These are phyloP conservation scores for Annulohypoxylon maeteangense DNA, from an alignment of 495 filamentous ascomycete species.

Conservation along the genomic window DNA sequence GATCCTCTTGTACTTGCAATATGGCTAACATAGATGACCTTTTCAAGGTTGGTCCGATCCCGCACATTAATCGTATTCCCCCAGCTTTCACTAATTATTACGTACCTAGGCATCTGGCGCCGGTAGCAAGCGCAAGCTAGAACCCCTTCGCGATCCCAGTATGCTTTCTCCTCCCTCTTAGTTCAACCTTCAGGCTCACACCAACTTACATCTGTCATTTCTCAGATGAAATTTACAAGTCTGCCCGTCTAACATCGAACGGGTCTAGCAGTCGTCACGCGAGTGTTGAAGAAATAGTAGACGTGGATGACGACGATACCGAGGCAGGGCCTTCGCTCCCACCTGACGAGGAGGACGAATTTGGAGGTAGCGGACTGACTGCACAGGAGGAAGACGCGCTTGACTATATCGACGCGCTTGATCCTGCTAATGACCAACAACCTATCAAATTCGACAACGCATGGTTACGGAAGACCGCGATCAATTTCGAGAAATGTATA, in stretches of 20 bases:
- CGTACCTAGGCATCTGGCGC: constrained; percentile 62
- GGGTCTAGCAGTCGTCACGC: constrained; percentile 53
- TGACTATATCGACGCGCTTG: constrained; percentile 83
- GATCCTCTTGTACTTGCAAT: constrained; percentile 29
- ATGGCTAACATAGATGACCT: constrained; percentile 86
- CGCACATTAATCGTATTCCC: neutral
- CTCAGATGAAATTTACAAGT: constrained; percentile 83
- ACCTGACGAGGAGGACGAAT: constrained; percentile 71
- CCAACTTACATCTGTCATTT: constrained; percentile 11
- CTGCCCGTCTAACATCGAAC: constrained; percentile 74
- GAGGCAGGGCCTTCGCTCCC: constrained; percentile 60
- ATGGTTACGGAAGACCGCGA: constrained; percentile 83
- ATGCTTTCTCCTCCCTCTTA: constrained; percentile 45
- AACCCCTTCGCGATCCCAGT: constrained; percentile 77
- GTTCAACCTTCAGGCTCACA: constrained; percentile 3
- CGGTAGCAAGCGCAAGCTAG: constrained; percentile 79
- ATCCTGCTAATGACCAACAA: constrained; percentile 62
- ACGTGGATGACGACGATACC: constrained; percentile 61
- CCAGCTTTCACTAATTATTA: constrained; percentile 32
- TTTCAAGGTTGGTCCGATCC: constrained; percentile 72
- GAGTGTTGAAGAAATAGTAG: constrained; percentile 58
- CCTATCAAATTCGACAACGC: constrained; percentile 82
- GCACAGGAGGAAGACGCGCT: constrained; percentile 84
- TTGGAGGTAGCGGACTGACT: constrained; percentile 93
- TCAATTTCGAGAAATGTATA: constrained; percentile 92